Percentiles rank a stretch among this genome's conserved stretches.
phyloP scores from a whole-genome alignment of 495 filamentous ascomycete genomes.

The Hypoxylon subgilvum region DNA sequence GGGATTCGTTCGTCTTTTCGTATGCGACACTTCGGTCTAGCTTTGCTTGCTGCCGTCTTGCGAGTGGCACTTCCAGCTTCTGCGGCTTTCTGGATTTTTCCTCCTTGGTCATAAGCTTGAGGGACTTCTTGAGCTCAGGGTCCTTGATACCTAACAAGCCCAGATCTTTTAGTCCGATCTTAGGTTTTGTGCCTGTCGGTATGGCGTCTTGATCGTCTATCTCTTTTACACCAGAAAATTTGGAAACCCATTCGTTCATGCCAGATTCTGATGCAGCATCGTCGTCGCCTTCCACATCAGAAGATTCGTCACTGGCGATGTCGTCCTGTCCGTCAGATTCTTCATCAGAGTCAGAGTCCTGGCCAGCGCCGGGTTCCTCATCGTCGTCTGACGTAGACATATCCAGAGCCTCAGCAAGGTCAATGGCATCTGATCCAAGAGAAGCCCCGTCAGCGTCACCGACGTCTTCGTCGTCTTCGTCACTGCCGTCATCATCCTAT shows the following conservation, averaged over 20 bases:
- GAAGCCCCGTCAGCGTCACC: slow-evolving; percentile 60
- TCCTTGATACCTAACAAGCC: slow-evolving; percentile 73
- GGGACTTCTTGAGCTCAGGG: slow-evolving; percentile 75
- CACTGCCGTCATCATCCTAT: slow-evolving; percentile 30
- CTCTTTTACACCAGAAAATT: slow-evolving; percentile 58
- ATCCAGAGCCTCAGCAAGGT: slow-evolving; percentile 82
- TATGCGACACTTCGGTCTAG: slow-evolving; percentile 85
- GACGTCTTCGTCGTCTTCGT: slow-evolving; percentile 63
- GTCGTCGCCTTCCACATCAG: slow-evolving; percentile 52
- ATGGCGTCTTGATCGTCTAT: slow-evolving; percentile 37
- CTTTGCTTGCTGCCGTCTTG: slow-evolving; percentile 88
- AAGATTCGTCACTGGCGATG: slow-evolving; percentile 52
- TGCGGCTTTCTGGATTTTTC: slow-evolving; percentile 61
- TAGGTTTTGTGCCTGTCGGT: slow-evolving; percentile 59
- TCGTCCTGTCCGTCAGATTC: slow-evolving; percentile 54
- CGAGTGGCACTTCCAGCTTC: slow-evolving; percentile 82
- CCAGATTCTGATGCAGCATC: slow-evolving; percentile 65
- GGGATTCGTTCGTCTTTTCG: slow-evolving; percentile 86
- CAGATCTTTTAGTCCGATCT: slow-evolving; percentile 82
- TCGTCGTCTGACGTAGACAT: slow-evolving; percentile 61
- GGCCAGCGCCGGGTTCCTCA: slow-evolving; percentile 46
- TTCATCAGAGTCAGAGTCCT: slow-evolving; percentile 51
- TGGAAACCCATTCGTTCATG: slow-evolving; percentile 68
- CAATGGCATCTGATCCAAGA: slow-evolving; percentile 83
- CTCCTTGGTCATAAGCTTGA: slow-evolving; percentile 68